These are phyloP conservation scores for Aquilaria yunnanensis DNA, from an alignment of 345 rosid genomes.

Conservation along the genomic window DNA sequence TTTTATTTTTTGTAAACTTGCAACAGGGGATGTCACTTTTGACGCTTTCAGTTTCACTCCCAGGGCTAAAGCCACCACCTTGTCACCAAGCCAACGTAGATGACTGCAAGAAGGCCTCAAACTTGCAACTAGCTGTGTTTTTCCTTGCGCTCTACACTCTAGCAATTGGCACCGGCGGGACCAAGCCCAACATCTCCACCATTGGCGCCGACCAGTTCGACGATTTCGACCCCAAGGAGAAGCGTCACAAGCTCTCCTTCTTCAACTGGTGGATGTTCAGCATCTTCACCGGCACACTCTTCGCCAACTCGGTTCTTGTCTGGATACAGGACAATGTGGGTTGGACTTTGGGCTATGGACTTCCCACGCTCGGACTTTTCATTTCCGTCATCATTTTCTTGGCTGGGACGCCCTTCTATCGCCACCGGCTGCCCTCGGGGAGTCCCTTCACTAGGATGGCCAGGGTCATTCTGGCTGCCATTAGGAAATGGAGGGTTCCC, in stretches of 20 bases:
- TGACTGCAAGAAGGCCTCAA: slow-evolving; percentile 51
- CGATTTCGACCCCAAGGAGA: slow-evolving; percentile 71
- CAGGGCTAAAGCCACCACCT: slow-evolving; percentile 55
- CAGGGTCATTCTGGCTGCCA: slow-evolving; percentile 62
- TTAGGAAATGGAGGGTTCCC: slow-evolving; percentile 41
- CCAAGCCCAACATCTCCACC: slow-evolving; percentile 91
- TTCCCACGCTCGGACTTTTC: slow-evolving; percentile 66
- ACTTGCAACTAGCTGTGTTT: slow-evolving; percentile 52
- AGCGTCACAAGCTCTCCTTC: slow-evolving; percentile 70
- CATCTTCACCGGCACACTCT: slow-evolving; percentile 80
- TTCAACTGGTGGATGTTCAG: slow-evolving; percentile 99
- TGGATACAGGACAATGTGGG: slow-evolving; percentile 92
- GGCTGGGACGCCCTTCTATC: slow-evolving; percentile 62
- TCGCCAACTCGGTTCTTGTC: slow-evolving; percentile 76
- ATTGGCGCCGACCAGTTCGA: slow-evolving; percentile 95
- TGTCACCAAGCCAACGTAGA: slow-evolving; percentile 31
- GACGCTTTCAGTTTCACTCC: slow-evolving; percentile 64
- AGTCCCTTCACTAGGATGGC: slow-evolving; percentile 82
- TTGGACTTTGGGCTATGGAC: slow-evolving; percentile 72
- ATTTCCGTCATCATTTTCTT: slow-evolving; percentile 53
- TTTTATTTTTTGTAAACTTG: too few relatives aligned
- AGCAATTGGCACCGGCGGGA: slow-evolving; percentile 81
- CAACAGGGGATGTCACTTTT: slow-evolving; percentile 71
- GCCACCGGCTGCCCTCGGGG: slow-evolving; percentile 63
- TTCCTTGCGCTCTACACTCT: slow-evolving; percentile 72